Evolutionary conservation across 2,329 filamentous ascomycete genomes (phyloP), one percentile per base, ranked within the genome.

Genomic region (Fusarium beomiforme): DNA sequence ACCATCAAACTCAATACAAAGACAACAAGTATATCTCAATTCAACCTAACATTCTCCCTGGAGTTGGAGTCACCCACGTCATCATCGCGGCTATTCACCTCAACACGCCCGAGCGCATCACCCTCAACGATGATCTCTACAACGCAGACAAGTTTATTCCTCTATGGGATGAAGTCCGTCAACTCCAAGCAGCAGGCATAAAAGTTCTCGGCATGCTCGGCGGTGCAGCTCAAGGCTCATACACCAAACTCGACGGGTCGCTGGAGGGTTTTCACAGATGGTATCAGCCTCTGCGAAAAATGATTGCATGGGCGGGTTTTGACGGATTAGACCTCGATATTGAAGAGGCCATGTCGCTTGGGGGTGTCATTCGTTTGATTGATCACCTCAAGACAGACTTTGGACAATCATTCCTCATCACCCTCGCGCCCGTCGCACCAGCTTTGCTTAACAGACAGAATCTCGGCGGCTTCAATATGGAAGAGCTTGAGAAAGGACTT

Each of bases 171-270:
- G 94, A 97, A 79, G 88, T 92, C 8, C 84, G 85, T 2, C 84
- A 89, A 73, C 82, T 97, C n/a, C 91, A 95, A 79, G 86, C 85
- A 1, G 85, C 85, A 5, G 93, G 93, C 23, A 86, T 97, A 69
- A 93, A 91, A 74, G 88, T 97, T 2, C 85, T 97, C 77, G 92
- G 89, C 44, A 96, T 97, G 93, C 83, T 97, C 1, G 94, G 94
- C 24, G 94, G 94, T 2, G 93, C 93, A 2, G 93, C 93, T 0
- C 86, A 87, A 56, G 94, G 94, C 6, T 91, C 90, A 2, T 97
- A 88, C 55, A 46, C 61, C 17, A 83, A 81, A 1, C 85, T 89
- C 5, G 87, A 91, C 67, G 88, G 90, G 46, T 79, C 80, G 34
- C 76, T 83, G n/a, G 82, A 86, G 61, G 82, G 85, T 11, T 95